Evolutionary conservation across 139 green algal species (phyloP).

Genomic region (Coccomyxa sp.): DNA sequence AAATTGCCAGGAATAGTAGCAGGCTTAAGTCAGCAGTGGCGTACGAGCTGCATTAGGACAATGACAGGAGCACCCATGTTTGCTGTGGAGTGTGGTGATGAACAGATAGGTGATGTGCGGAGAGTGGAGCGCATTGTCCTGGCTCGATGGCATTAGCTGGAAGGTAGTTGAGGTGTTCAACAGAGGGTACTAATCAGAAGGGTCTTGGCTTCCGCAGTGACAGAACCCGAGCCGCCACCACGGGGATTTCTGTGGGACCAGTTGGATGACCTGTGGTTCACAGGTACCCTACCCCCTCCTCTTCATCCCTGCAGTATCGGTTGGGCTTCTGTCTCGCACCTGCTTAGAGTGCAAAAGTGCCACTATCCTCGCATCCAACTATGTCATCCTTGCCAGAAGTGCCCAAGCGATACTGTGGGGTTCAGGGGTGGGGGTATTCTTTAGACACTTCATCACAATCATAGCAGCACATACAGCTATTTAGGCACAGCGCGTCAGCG

Average conservation of each 20-base stretch:
- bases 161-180: neutral
- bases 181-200: neutral
- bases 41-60: too few species aligned
- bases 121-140: too few species aligned
- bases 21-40: too few species aligned
- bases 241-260: neutral
- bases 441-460: too few species aligned
- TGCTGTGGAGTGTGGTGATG: too few species aligned
- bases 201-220: conserved; percentile 2
- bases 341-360: neutral
- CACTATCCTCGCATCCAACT: neutral
- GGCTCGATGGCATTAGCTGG: too few species aligned
- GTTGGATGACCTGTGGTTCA: conserved; percentile 1
- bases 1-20: too few species aligned
- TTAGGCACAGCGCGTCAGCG: too few species aligned
- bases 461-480: too few species aligned
- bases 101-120: too few species aligned
- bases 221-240: conserved; percentile 1
- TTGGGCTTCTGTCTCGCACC: neutral
- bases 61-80: too few species aligned
- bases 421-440: neutral
- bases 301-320: neutral
- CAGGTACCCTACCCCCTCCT: neutral
- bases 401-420: neutral
- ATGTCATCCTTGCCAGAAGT: neutral